Evolutionary conservation across 2,329 filamentous ascomycete species (phyloP).

Genomic region (Cordyceps militaris): DNA sequence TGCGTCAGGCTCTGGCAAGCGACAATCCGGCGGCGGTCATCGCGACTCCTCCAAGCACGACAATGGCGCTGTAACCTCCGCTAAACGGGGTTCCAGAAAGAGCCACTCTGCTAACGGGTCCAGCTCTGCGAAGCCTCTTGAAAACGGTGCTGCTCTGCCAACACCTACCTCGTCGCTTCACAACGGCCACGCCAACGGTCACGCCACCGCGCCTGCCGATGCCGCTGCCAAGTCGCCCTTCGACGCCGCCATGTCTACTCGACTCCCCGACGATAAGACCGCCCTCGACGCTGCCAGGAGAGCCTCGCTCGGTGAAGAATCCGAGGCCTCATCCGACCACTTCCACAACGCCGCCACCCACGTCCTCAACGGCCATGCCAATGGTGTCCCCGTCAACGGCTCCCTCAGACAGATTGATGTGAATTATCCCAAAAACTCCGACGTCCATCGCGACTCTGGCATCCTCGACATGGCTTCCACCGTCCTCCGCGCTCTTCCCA

Average conservation of each 20-base stretch:
- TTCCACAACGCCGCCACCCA: constrained; percentile 24
- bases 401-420: constrained; percentile 62
- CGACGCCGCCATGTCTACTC: neutral
- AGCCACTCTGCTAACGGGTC: constrained; percentile 35
- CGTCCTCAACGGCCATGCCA: constrained; percentile 25
- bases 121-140: constrained; percentile 26
- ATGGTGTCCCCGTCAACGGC: constrained; percentile 33
- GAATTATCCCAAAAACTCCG: constrained; percentile 59
- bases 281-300: neutral
- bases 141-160: constrained; percentile 20
- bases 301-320: constrained; percentile 9
- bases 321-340: constrained; percentile 29
- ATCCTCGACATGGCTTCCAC: constrained; percentile 74
- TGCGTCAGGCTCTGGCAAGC: constrained; percentile 51
- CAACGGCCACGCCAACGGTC: constrained; percentile 9
- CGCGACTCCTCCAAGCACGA: constrained; percentile 76
- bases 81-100: constrained; percentile 36
- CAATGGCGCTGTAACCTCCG: constrained; percentile 69
- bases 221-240: neutral
- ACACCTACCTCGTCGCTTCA: constrained; percentile 19
- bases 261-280: constrained; percentile 2
- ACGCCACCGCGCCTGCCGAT: neutral
- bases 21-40: constrained; percentile 57
- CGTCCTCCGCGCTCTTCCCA: constrained; percentile 80
- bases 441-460: constrained; percentile 63